A percentile compares a stretch with the other conserved stretches of the same genome.
Conservation (phyloP, 2,329 filamentous ascomycete genomes). For the Aspergillus brasiliensis region DNA sequence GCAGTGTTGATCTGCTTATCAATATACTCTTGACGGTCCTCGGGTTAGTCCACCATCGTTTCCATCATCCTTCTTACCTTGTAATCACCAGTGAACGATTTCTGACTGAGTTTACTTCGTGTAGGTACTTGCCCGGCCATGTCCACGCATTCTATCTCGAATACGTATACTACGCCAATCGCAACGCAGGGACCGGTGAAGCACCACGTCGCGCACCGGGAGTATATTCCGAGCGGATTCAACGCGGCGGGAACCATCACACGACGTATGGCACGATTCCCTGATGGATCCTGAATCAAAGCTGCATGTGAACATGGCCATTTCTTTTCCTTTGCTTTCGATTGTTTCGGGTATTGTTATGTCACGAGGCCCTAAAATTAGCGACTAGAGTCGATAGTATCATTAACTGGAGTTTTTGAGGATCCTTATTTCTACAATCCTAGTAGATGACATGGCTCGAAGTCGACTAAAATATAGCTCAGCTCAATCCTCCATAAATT, state of each 20-base stretch:
- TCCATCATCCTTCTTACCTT: not conserved
- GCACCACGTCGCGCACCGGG: conserved; percentile 35
- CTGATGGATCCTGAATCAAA: conserved; percentile 3
- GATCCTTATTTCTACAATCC: not conserved
- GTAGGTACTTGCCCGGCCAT: conserved; percentile 73
- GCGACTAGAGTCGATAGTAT: not conserved
- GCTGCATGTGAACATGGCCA: too few relatives aligned
- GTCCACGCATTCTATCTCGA: conserved; percentile 80
- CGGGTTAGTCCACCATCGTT: conserved; percentile 48
- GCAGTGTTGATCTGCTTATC: conserved; percentile 65
- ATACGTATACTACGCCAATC: conserved; percentile 79
- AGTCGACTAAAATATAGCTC: too few relatives aligned
- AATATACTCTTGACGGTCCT: conserved; percentile 69
- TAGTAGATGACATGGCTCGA: too few relatives aligned
- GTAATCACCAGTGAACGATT: not conserved
- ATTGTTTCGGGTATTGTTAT: not conserved
- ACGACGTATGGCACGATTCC: conserved; percentile 30
- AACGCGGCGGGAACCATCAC: conserved; percentile 35
- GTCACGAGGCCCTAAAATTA: not conserved
- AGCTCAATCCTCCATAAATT: too few relatives aligned
- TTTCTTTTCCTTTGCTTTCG: too few relatives aligned
- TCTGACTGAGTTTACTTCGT: not conserved
- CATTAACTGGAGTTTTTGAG: not conserved
- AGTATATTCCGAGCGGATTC: conserved; percentile 45
- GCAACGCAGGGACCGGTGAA: conserved; percentile 22